phyloP scores from a whole-genome alignment of 2,329 filamentous ascomycete genomes.

The Alternaria consortialis region DNA sequence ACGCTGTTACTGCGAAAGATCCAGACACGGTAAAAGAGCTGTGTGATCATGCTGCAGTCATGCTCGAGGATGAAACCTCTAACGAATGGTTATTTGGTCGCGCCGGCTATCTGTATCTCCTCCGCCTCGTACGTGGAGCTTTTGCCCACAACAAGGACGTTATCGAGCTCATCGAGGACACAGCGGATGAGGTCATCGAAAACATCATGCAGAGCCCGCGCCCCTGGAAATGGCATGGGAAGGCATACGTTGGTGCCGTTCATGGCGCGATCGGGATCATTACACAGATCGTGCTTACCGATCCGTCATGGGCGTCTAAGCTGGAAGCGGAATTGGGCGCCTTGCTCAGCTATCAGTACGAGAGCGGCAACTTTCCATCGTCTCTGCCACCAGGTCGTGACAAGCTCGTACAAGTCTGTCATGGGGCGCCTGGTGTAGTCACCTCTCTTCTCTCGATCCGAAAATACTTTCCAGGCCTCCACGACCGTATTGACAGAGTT shows the following conservation, averaged over 20 bases:
- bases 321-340: slow-evolving; percentile 63
- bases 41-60: slow-evolving; percentile 61
- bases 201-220: slow-evolving; percentile 65
- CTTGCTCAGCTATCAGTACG: slow-evolving; percentile 67
- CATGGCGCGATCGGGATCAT: slow-evolving; percentile 76
- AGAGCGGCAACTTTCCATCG: slow-evolving; percentile 71
- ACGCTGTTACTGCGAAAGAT: slow-evolving; percentile 60
- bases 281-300: slow-evolving; percentile 71
- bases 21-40: slow-evolving; percentile 59
- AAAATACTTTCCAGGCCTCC: slow-evolving; percentile 64
- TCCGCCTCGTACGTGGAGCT: slow-evolving; percentile 68
- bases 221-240: slow-evolving; percentile 72
- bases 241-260: slow-evolving; percentile 70
- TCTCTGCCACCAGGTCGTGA: slow-evolving; percentile 60
- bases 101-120: slow-evolving; percentile 72
- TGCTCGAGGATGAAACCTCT: slow-evolving; percentile 57
- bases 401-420: slow-evolving; percentile 71
- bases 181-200: slow-evolving; percentile 66
- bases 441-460: slow-evolving; percentile 66
- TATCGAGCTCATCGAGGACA: slow-evolving; percentile 62
- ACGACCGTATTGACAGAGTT: slow-evolving; percentile 62
- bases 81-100: slow-evolving; percentile 74
- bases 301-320: slow-evolving; percentile 62
- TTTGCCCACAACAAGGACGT: slow-evolving; percentile 61
- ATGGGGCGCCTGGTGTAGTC: slow-evolving; percentile 71